phyloP scores from a whole-genome alignment of 2,329 filamentous ascomycete species.

The Zalaria obscura region DNA sequence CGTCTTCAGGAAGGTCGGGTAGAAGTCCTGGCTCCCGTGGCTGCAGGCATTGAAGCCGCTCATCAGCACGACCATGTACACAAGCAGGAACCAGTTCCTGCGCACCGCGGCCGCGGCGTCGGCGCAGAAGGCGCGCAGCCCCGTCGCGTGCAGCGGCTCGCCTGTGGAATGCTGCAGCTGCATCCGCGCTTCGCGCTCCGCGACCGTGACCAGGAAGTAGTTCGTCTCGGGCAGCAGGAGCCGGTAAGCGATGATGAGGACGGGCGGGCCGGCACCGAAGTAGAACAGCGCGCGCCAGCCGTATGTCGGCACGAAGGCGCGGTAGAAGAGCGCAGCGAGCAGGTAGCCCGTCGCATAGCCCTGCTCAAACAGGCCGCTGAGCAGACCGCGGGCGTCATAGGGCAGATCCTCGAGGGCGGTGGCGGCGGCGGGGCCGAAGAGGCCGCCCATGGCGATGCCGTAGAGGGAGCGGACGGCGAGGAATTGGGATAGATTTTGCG shows the following conservation, averaged over 20 bases:
- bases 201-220: slow-evolving; percentile 11
- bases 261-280: slow-evolving; percentile 51
- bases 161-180: too few relatives aligned
- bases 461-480: slow-evolving; percentile 61
- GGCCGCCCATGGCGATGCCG: slow-evolving; percentile 68
- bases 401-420: slow-evolving; percentile 67
- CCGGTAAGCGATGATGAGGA: slow-evolving; percentile 18
- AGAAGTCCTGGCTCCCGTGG: slow-evolving; percentile 68
- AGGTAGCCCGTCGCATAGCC: slow-evolving; percentile 73
- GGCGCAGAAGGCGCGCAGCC: too few relatives aligned
- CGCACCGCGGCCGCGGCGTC: too few relatives aligned
- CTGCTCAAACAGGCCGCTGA: slow-evolving; percentile 72
- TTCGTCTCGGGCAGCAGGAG: slow-evolving; percentile 13
- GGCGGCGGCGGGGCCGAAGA: slow-evolving; percentile 65
- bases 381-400: slow-evolving; percentile 55
- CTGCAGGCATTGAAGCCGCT: slow-evolving; percentile 53
- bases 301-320: slow-evolving; percentile 49
- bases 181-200: slow-evolving; percentile 9
- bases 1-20: slow-evolving; percentile 66
- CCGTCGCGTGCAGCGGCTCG: too few relatives aligned
- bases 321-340: slow-evolving; percentile 59
- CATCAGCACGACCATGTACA: slow-evolving; percentile 70
- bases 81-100: slow-evolving; percentile 31
- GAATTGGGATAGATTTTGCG: slow-evolving; percentile 56
- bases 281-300: slow-evolving; percentile 68